Evolutionary conservation across 1,284 basidiomycete species (phyloP).

Genomic region (Rhizopogon hawkerae): DNA sequence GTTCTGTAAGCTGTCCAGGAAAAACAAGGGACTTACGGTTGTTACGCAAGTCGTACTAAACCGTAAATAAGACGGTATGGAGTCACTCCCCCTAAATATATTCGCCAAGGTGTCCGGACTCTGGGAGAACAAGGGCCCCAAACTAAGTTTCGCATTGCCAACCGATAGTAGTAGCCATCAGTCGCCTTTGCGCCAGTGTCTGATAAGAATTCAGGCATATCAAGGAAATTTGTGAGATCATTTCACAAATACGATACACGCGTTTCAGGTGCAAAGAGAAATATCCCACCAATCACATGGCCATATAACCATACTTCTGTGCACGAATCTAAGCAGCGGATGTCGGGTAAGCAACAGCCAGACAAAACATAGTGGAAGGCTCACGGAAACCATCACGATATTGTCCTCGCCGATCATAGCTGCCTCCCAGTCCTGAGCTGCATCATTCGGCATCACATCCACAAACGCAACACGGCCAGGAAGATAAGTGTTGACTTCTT

Average conservation of each 20-base stretch:
- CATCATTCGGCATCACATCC: conserved; percentile 8
- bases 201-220: neutral
- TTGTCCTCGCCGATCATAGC: conserved; percentile 27
- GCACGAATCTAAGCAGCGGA: conserved; percentile 9
- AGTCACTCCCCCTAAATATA: neutral
- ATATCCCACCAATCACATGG: conserved; percentile 16
- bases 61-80: neutral
- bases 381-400: conserved; percentile 24
- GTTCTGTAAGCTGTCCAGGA: neutral
- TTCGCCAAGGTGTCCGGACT: neutral
- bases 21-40: neutral
- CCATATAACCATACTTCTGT: conserved; percentile 20
- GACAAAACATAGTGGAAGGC: neutral
- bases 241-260: neutral
- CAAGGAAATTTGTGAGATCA: too few relatives aligned
- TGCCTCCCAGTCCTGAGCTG: conserved; percentile 20
- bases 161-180: neutral
- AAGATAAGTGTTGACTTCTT: conserved; percentile 16
- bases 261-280: neutral
- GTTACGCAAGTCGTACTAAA: neutral
- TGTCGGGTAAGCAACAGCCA: neutral
- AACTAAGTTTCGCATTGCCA: neutral
- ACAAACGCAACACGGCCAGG: conserved; percentile 22
- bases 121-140: neutral
- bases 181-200: too few relatives aligned